Conservation (phyloP, 2,329 filamentous ascomycete genomes). For the Pseudopithomyces chartarum region DNA sequence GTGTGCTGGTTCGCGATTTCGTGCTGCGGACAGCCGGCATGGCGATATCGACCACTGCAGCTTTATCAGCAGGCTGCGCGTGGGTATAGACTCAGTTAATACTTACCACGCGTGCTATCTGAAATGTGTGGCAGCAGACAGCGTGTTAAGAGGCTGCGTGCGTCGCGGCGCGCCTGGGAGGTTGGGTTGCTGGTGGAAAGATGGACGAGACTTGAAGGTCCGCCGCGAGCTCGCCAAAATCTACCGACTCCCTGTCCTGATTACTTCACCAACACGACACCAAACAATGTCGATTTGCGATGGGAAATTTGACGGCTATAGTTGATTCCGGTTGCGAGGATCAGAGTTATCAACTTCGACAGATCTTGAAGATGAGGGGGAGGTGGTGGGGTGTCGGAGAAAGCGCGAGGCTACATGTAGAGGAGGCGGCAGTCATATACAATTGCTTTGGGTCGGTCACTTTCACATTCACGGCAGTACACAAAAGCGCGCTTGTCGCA, state of each 20-base stretch:
- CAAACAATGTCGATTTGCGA: not conserved
- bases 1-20: constrained; percentile 44
- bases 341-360: not conserved
- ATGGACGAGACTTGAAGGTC: constrained; percentile 2
- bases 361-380: not conserved
- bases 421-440: constrained; percentile 4
- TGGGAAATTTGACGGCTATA: not conserved
- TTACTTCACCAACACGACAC: constrained; percentile 13
- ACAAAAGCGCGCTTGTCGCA: not conserved
- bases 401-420: not conserved
- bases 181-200: constrained; percentile 26
- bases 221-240: constrained; percentile 6
- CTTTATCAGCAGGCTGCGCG: constrained; percentile 37
- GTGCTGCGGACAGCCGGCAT: constrained; percentile 47
- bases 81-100: constrained; percentile 15
- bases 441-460: not conserved
- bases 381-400: constrained; percentile 9
- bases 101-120: constrained; percentile 41
- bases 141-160: constrained; percentile 33
- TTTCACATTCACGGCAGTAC: not conserved
- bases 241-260: constrained; percentile 12
- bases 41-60: constrained; percentile 33
- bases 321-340: not conserved
- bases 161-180: constrained; percentile 33
- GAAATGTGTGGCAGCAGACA: constrained; percentile 30